These are phyloP conservation scores for Lagerstroemia fauriei DNA, from an alignment of 441 rosid species.

Conservation along the genomic window DNA sequence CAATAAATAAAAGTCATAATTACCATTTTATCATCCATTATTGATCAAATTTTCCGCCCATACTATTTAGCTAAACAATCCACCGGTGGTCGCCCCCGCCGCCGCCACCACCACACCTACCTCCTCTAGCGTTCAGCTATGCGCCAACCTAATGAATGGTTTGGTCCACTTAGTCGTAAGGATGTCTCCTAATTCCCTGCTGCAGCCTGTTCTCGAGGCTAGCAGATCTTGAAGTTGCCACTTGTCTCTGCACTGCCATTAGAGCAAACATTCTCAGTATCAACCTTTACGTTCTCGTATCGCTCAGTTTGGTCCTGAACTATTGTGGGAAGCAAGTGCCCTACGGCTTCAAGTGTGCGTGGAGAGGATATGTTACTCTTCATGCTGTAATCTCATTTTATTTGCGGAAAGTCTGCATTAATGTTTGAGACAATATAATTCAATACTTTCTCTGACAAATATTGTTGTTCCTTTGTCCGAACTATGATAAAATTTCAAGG, in stretches of 20 bases:
- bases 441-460: no score
- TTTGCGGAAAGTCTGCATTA: no score
- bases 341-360: conserved; percentile 61
- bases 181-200: conserved; percentile 57
- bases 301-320: conserved; percentile 61
- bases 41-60: no score
- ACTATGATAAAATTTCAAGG: no score
- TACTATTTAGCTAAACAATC: no score
- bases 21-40: no score
- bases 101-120: no score
- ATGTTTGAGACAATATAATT: no score
- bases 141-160: conserved; percentile 55
- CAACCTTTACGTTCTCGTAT: conserved; percentile 57
- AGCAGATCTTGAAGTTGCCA: conserved; percentile 62
- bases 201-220: conserved; percentile 59
- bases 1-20: no score
- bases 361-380: background rate
- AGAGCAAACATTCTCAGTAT: conserved; percentile 68
- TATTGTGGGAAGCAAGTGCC: conserved; percentile 67
- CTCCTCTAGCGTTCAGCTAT: conserved; percentile 19
- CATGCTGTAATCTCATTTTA: no score
- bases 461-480: no score
- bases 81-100: no score
- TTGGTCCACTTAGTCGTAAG: conserved; percentile 47
- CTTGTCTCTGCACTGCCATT: conserved; percentile 74